phyloP scores from a whole-genome alignment of 768 basidiomycete genomes.

The Ramaria sp. region DNA sequence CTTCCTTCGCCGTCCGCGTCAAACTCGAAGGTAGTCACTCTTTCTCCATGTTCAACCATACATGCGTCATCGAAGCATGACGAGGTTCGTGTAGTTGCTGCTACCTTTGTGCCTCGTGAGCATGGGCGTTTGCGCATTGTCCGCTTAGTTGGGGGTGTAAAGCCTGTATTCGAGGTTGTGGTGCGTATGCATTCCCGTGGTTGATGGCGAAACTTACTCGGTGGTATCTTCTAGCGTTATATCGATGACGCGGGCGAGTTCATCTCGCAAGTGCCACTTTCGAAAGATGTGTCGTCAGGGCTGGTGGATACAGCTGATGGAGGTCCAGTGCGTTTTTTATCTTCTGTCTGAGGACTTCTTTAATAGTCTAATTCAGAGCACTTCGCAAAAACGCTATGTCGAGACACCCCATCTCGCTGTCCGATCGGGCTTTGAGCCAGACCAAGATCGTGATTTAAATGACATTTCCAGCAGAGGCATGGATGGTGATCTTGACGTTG shows the following conservation, averaged over 20 bases:
- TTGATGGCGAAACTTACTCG: not conserved
- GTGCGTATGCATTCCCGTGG: slow-evolving; percentile 29
- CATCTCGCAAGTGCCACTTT: slow-evolving; percentile 31
- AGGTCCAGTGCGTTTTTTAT: not conserved
- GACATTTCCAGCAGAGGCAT: slow-evolving; percentile 38
- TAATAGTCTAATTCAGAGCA: not conserved
- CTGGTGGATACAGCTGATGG: not conserved
- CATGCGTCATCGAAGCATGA: slow-evolving; percentile 29
- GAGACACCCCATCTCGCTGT: slow-evolving; percentile 54
- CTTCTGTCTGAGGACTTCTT: not conserved
- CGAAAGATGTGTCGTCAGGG: not conserved
- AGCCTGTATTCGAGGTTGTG: slow-evolving; percentile 48
- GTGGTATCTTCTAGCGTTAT: slow-evolving; percentile 32
- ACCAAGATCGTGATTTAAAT: slow-evolving; percentile 43
- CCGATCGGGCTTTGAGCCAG: slow-evolving; percentile 53
- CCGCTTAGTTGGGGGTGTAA: slow-evolving; percentile 42
- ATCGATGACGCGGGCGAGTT: slow-evolving; percentile 43
- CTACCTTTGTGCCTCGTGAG: slow-evolving; percentile 32
- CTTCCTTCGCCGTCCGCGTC: slow-evolving; percentile 32
- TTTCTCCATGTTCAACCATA: slow-evolving; percentile 43
- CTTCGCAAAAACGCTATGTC: slow-evolving; percentile 45
- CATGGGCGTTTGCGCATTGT: slow-evolving; percentile 40
- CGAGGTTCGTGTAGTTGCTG: slow-evolving; percentile 31
- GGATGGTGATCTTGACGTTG: slow-evolving; percentile 67
- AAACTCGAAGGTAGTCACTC: slow-evolving; percentile 33